A percentile compares a stretch with the other conserved stretches of the same genome.
These are phyloP conservation scores for Colletotrichum higginsianum DNA, from an alignment of 2,329 filamentous ascomycete genomes.

Conservation along the genomic window DNA sequence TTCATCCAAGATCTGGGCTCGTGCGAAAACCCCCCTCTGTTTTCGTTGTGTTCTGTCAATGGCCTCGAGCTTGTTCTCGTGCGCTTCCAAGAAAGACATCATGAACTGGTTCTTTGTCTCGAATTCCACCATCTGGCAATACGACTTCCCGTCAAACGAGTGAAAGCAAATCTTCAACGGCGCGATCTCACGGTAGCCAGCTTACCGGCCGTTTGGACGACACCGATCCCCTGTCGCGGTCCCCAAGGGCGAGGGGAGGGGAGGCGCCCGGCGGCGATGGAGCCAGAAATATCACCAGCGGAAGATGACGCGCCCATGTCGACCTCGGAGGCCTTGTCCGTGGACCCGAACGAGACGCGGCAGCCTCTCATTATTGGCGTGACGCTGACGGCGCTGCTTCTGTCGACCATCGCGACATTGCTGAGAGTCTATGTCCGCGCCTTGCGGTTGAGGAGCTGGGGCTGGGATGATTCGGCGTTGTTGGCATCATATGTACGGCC, in stretches of 20 bases:
- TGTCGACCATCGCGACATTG: slow-evolving; percentile 7
- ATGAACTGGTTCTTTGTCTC: not conserved
- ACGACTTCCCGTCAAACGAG: not conserved
- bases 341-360: slow-evolving; percentile 10
- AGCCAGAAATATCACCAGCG: not conserved
- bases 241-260: not conserved
- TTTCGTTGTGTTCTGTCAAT: too few relatives aligned
- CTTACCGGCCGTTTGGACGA: too few relatives aligned
- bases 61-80: too few relatives aligned
- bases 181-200: not conserved
- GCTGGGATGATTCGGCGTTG: slow-evolving; percentile 25
- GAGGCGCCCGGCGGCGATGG: not conserved
- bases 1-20: too few relatives aligned
- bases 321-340: not conserved
- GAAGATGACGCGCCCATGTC: not conserved
- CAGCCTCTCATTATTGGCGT: slow-evolving; percentile 28
- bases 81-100: not conserved
- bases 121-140: not conserved
- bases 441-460: slow-evolving; percentile 24
- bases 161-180: not conserved
- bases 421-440: slow-evolving; percentile 33
- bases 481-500: slow-evolving; percentile 21
- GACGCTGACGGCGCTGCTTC: not conserved
- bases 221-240: not conserved
- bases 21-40: too few relatives aligned